phyloP scores from a whole-genome alignment of 768 basidiomycete species.

The Lentinula sp. region DNA sequence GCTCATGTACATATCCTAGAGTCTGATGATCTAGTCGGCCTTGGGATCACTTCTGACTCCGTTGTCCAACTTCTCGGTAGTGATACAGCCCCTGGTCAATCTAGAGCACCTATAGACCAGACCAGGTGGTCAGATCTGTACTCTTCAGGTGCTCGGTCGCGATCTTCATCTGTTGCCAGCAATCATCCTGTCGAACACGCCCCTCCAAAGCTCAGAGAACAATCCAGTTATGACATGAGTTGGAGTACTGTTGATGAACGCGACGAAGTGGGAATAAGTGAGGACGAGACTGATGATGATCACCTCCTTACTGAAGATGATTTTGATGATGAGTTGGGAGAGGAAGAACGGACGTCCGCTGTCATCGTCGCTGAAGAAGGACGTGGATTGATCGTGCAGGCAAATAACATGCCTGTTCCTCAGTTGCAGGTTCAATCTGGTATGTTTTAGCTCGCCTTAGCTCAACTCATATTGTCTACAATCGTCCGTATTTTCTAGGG shows the following conservation, averaged over 20 bases:
- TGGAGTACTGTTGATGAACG: conserved; percentile 73
- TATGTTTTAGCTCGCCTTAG: conserved; percentile 27
- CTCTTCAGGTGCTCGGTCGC: conserved; percentile 56
- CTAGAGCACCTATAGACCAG: conserved; percentile 53
- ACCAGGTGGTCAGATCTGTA: conserved; percentile 73
- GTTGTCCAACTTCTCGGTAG: conserved; percentile 56
- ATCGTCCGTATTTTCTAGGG: conserved; percentile 39
- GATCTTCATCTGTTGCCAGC: conserved; percentile 62
- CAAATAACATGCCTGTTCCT: conserved; percentile 52
- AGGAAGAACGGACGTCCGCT: conserved; percentile 72
- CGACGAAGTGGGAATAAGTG: conserved; percentile 49
- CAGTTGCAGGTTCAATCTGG: conserved; percentile 70
- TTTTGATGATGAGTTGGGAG: conserved; percentile 41
- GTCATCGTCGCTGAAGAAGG: conserved; percentile 80
- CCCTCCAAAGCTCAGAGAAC: conserved; percentile 46
- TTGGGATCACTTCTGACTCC: conserved; percentile 61
- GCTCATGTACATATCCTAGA: conserved; percentile 62
- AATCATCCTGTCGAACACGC: conserved; percentile 31
- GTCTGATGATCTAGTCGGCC: conserved; percentile 42
- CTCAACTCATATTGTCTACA: not conserved
- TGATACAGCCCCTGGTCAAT: conserved; percentile 40
- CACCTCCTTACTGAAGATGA: conserved; percentile 37
- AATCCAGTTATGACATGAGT: conserved; percentile 70
- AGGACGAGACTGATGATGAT: conserved; percentile 43
- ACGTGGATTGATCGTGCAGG: conserved; percentile 75